Percentiles rank a stretch among this genome's conserved stretches.
Conservation (phyloP, 306 rosid genomes). For the Acacia melanoxylon region DNA sequence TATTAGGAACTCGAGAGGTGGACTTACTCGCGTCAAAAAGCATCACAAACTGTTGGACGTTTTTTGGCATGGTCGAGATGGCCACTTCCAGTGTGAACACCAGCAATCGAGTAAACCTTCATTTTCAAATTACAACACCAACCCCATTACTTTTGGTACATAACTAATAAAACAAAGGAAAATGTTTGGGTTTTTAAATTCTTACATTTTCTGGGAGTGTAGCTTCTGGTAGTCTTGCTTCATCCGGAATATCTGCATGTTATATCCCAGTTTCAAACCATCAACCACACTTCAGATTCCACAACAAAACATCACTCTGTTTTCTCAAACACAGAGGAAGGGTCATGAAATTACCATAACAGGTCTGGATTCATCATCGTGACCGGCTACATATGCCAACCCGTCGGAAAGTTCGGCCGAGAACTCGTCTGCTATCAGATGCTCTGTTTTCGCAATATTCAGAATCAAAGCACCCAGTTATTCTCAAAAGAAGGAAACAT, state of each 20-base stretch:
- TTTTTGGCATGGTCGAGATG: constrained; percentile 83
- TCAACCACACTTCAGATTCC: neutral
- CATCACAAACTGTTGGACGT: constrained; percentile 73
- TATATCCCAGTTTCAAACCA: constrained; percentile 21
- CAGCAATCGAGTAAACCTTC: constrained; percentile 82
- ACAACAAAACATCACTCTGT: neutral
- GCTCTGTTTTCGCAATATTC: constrained; percentile 46
- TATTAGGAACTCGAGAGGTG: neutral
- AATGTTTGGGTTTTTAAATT: constrained; percentile 20
- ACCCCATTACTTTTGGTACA: neutral
- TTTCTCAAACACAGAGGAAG: neutral
- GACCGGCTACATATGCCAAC: constrained; percentile 86
- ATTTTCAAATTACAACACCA: neutral
- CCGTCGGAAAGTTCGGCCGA: constrained; percentile 96
- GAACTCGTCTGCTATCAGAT: constrained; percentile 94
- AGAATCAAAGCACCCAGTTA: neutral
- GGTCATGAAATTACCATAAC: constrained; percentile 59
- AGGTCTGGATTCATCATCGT: constrained; percentile 90
- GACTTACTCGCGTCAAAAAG: constrained; percentile 95
- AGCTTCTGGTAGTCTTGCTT: constrained; percentile 91
- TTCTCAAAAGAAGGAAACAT: neutral
- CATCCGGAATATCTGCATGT: constrained; percentile 75
- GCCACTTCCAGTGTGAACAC: constrained; percentile 95
- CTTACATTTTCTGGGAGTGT: constrained; percentile 95
- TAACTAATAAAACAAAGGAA: neutral